These are phyloP conservation scores for Ploettnerulaceae sp. DNA, from an alignment of 2,329 filamentous ascomycete species.

Conservation along the genomic window DNA sequence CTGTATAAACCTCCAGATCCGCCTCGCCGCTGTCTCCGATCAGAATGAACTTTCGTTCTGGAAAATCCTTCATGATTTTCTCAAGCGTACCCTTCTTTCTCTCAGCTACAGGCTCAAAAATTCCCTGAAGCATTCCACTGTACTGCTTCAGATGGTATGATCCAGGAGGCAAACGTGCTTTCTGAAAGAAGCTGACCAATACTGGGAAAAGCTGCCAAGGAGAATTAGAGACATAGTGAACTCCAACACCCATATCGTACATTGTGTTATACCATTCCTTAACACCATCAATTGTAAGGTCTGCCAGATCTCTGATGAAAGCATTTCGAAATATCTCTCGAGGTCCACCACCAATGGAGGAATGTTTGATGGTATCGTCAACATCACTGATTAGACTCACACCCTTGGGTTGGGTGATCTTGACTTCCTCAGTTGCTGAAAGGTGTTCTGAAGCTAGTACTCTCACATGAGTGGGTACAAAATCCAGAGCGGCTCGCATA, in stretches of 20 bases:
- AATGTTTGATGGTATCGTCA: slow-evolving; percentile 95
- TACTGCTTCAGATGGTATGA: slow-evolving; percentile 97
- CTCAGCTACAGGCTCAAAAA: slow-evolving; percentile 95
- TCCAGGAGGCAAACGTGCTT: slow-evolving; percentile 75
- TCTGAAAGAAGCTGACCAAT: slow-evolving; percentile 76
- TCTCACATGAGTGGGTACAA: slow-evolving; percentile 83
- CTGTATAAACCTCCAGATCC: slow-evolving; percentile 94
- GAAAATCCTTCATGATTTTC: slow-evolving; percentile 83
- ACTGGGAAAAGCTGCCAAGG: slow-evolving; percentile 97
- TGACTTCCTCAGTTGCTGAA: slow-evolving; percentile 73
- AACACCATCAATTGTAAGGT: slow-evolving; percentile 81
- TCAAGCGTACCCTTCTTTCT: slow-evolving; percentile 86
- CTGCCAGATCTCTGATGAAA: slow-evolving; percentile 79
- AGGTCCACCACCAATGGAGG: slow-evolving; percentile 80
- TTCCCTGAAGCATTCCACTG: slow-evolving; percentile 92
- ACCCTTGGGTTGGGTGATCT: slow-evolving; percentile 70
- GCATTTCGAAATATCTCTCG: slow-evolving; percentile 96
- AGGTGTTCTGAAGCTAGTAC: slow-evolving; percentile 82
- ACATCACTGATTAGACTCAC: slow-evolving; percentile 96
- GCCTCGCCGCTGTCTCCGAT: slow-evolving; percentile 96
- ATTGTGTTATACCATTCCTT: slow-evolving; percentile 82
- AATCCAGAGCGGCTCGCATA: slow-evolving; percentile 75
- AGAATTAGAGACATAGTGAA: slow-evolving; percentile 99
- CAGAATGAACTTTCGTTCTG: slow-evolving; percentile 80
- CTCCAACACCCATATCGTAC: slow-evolving; percentile 72